Base-by-base conservation (phyloP, 192 early-diverging fungal species). In the Backusella westeae region DNA sequence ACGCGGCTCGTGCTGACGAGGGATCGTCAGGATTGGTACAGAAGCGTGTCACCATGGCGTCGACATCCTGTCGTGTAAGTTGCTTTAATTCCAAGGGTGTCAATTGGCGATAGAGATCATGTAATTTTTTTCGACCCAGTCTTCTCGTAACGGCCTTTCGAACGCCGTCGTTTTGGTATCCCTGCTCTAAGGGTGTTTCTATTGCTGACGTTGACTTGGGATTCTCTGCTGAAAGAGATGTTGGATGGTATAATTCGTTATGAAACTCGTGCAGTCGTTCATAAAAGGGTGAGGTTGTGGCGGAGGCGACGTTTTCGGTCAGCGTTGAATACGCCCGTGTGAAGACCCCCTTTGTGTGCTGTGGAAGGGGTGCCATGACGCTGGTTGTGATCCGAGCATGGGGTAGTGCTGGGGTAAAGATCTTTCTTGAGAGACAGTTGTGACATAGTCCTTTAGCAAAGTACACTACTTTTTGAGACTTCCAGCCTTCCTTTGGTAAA, bases 401-500 rank as follows among this genome's bases (percentile, higher is more conserved):
- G 56, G 56, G 56, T 63, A 63, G 56, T 63, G 56, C 68, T 69
- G 68, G 68, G 68, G 68, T 69, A 10, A 49, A 15, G 19, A 71
- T 46, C 34, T 38, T 35, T 49, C 39, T 46, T 1, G 70, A 71
- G 41, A 71, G 70, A 49, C 70, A 71, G 14, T 44, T 36, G 7
- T 29, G 41, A 71, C 70, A 71, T 17, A 71, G 35, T 17, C 34
- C 70, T 34, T 71, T 36, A 17, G 70, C 44, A 71, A 71, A 29
- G 26, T 63, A 63, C 21, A 63, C 56, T 49, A 71, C 15, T 41
- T 49, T 71, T 49, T 44, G 70, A 44, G 70, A 71, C 21, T 49
- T 71, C 70, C 70, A 71, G 39, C 70, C 39, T 49, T 71, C 70
- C 42, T 44, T 71, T 46, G 39, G 36, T 42, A 70, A 39, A 41